phyloP scores from a whole-genome alignment of 2,329 filamentous ascomycete species.

The Fusarium sp. region DNA sequence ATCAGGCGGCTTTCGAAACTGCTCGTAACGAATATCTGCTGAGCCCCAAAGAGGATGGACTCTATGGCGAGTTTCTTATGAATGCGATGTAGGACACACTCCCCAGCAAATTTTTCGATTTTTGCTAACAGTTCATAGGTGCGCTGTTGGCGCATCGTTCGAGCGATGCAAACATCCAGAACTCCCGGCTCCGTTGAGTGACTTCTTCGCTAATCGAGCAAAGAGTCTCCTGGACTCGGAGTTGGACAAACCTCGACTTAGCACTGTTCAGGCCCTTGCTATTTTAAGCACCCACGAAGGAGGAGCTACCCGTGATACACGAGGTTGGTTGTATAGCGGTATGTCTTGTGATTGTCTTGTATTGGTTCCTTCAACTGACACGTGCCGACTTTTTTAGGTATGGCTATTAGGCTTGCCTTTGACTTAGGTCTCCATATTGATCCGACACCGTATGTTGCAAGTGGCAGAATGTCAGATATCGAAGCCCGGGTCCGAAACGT shows the following conservation, averaged over 20 bases:
- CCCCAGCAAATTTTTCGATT: background rate
- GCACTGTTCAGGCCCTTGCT: slow-evolving; percentile 3
- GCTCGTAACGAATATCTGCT: background rate
- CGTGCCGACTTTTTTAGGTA: background rate
- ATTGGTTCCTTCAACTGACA: no score
- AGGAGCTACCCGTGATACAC: slow-evolving; percentile 1
- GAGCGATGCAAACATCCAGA: background rate
- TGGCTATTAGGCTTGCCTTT: background rate
- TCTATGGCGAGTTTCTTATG: background rate
- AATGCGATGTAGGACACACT: background rate
- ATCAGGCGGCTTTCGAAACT: background rate
- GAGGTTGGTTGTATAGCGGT: slow-evolving; percentile 8
- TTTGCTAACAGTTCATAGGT: background rate
- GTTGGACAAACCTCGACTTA: background rate
- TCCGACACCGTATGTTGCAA: background rate
- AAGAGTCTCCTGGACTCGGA: slow-evolving; percentile 1
- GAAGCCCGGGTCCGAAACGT: background rate
- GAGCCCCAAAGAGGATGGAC: background rate
- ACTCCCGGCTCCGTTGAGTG: background rate
- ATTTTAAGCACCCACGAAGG: slow-evolving; percentile 6
- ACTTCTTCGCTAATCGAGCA: slow-evolving; percentile 9
- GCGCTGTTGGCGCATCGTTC: background rate
- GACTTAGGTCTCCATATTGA: background rate
- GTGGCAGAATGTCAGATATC: background rate
- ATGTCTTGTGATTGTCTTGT: background rate